Evolutionary conservation across 2,329 filamentous ascomycete species (phyloP).

Genomic region (Alternaria gaisen): DNA sequence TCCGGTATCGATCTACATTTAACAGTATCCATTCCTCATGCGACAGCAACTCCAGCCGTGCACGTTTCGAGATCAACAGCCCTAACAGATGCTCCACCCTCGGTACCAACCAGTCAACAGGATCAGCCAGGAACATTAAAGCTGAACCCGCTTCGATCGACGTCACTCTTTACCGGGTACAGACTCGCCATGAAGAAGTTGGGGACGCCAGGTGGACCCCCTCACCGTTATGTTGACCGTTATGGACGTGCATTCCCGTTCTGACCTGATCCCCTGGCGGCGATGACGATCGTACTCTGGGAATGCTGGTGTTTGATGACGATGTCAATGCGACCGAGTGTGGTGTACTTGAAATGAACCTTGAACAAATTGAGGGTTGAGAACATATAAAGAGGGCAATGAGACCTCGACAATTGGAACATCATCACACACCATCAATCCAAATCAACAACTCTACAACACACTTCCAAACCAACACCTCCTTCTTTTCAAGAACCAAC

Average conservation of each 20-base stretch:
- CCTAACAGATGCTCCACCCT: conserved; percentile 27
- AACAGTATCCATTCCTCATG: conserved; percentile 18
- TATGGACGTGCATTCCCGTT: conserved; percentile 14
- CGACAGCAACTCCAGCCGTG: conserved; percentile 31
- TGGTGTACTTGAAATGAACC: conserved; percentile 14
- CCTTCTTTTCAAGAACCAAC: conserved; percentile 16
- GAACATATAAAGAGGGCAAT: conserved; percentile 45
- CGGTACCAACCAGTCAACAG: conserved; percentile 28
- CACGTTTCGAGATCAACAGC: conserved; percentile 33
- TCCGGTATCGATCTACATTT: conserved; percentile 39
- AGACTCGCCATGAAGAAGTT: conserved; percentile 19
- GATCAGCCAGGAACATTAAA: conserved; percentile 28
- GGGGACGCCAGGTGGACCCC: conserved; percentile 28
- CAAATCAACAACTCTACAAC: conserved; percentile 24
- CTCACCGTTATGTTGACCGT: conserved; percentile 17
- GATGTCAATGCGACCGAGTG: conserved; percentile 22
- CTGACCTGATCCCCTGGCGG: conserved; percentile 19
- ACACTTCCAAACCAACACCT: conserved; percentile 3
- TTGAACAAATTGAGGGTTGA: conserved; percentile 6
- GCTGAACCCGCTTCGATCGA: conserved; percentile 41
- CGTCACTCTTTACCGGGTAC: conserved; percentile 30
- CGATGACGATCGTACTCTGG: conserved; percentile 31
- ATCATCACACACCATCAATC: conserved; percentile 37
- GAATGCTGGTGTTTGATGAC: conserved; percentile 35
- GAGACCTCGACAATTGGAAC: conserved; percentile 25